phyloP scores from a whole-genome alignment of 768 basidiomycete genomes.

The Tulasnella sp. region DNA sequence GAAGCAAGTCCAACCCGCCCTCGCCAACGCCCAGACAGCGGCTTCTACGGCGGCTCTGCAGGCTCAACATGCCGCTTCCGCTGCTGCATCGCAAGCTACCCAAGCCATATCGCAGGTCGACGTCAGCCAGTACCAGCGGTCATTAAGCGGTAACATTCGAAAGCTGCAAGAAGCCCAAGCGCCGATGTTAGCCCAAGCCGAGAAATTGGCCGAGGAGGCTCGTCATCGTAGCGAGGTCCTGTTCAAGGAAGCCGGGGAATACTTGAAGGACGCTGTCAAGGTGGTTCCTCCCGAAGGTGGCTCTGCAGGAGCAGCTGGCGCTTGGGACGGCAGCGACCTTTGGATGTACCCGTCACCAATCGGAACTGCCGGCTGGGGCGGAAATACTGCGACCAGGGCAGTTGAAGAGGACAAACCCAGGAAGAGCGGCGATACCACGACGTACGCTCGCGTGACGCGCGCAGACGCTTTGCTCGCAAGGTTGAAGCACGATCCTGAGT shows the following conservation, averaged over 20 bases:
- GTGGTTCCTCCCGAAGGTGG: conserved; percentile 77
- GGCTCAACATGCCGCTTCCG: conserved; percentile 31
- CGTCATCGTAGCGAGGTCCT: conserved; percentile 71
- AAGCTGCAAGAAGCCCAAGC: conserved; percentile 74
- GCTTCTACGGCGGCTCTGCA: conserved; percentile 41
- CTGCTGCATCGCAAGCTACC: conserved; percentile 26
- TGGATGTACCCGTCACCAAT: conserved; percentile 69
- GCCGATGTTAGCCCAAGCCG: conserved; percentile 52
- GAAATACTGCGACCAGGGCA: conserved; percentile 33
- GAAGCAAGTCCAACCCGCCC: conserved; percentile 31
- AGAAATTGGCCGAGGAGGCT: conserved; percentile 74
- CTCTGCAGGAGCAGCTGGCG: conserved; percentile 46
- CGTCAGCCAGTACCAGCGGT: conserved; percentile 66
- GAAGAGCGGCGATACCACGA: conserved; percentile 42
- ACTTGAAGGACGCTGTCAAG: conserved; percentile 85
- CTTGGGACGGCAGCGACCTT: conserved; percentile 88
- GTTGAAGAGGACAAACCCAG: conserved; percentile 43
- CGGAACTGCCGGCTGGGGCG: conserved; percentile 39
- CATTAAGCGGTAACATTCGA: conserved; percentile 66
- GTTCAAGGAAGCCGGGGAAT: conserved; percentile 63
- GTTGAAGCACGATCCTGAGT: conserved; percentile 71
- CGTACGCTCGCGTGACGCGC: conserved; percentile 54
- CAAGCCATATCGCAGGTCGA: conserved; percentile 51
- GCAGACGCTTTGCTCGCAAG: conserved; percentile 76
- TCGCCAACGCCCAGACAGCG: conserved; percentile 45